phyloP scores from a whole-genome alignment of 495 filamentous ascomycete species.

The Xylaria scruposa region DNA sequence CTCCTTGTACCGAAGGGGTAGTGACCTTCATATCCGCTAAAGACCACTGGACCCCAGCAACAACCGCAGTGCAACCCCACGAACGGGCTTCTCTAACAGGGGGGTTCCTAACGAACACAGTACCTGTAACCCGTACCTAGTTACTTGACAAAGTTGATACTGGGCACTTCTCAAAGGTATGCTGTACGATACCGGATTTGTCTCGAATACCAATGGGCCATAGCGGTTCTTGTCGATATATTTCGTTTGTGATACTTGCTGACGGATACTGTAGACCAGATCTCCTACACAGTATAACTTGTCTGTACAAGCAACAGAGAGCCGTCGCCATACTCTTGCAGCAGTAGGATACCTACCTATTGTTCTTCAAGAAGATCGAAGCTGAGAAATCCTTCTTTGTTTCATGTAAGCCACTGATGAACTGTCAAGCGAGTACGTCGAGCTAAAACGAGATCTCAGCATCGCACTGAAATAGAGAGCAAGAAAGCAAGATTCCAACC shows the following conservation, averaged over 20 bases:
- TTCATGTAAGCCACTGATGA: slow-evolving; percentile 20
- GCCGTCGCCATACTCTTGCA: slow-evolving; percentile 6
- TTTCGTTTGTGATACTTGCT: not conserved
- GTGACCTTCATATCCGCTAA: slow-evolving; percentile 5
- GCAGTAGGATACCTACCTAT: not conserved
- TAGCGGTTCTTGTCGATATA: not conserved
- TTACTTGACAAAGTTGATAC: not conserved
- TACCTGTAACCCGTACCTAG: not conserved
- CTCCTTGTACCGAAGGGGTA: not conserved
- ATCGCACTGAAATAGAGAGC: not conserved
- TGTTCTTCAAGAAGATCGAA: slow-evolving; percentile 5
- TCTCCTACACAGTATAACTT: not conserved
- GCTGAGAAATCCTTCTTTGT: slow-evolving; percentile 17
- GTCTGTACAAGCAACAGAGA: not conserved
- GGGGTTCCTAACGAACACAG: slow-evolving; percentile 19
- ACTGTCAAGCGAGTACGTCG: not conserved
- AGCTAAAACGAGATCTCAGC: slow-evolving; percentile 10
- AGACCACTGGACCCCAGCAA: slow-evolving; percentile 6
- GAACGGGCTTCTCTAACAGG: slow-evolving; percentile 14
- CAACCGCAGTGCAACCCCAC: slow-evolving; percentile 23
- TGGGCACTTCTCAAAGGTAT: not conserved
- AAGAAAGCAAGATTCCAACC: not conserved
- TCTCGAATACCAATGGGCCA: not conserved
- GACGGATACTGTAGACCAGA: not conserved
- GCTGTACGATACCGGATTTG: not conserved